Evolutionary conservation across 805 yeast genomes (phyloP).

Genomic region (Saccharomycopsis fodiens): DNA sequence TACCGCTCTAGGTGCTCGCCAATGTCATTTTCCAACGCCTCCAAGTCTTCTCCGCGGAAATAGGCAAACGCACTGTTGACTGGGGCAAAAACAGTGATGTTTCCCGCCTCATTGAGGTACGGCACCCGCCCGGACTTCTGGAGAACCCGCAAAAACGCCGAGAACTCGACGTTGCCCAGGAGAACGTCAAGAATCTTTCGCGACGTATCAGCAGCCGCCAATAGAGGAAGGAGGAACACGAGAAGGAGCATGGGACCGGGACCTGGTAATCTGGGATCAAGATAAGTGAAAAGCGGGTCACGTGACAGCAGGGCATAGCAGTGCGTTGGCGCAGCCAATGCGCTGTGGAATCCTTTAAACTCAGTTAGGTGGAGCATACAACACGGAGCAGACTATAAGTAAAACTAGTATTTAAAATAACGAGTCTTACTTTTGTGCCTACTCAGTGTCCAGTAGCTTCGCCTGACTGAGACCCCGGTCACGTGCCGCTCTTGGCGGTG

Average conservation of each 20-base stretch:
- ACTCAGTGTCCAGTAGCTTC: no score
- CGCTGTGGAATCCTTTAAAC: no score
- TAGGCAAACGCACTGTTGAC: conserved; percentile 64
- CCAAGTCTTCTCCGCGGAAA: conserved; percentile 13
- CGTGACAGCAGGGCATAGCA: not conserved
- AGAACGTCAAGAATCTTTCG: conserved; percentile 58
- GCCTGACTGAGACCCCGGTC: no score
- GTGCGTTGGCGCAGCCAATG: no score
- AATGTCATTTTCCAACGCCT: conserved; percentile 21
- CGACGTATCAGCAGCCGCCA: conserved; percentile 1
- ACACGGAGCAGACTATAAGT: no score
- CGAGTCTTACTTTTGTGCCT: no score
- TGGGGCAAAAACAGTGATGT: conserved; percentile 75
- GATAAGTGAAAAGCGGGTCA: not conserved
- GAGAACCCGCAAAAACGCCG: conserved; percentile 50
- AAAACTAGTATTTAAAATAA: no score
- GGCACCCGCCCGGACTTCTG: conserved; percentile 62
- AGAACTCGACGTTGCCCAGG: conserved; percentile 60
- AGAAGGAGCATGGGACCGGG: not conserved
- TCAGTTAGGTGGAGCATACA: no score
- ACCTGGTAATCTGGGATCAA: not conserved
- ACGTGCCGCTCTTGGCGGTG: no score
- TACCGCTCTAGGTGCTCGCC: conserved; percentile 28
- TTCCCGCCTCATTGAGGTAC: conserved; percentile 45
- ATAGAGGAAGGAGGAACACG: not conserved